These are phyloP conservation scores for Platismatia glauca DNA, from an alignment of 495 filamentous ascomycete species.

Conservation along the genomic window DNA sequence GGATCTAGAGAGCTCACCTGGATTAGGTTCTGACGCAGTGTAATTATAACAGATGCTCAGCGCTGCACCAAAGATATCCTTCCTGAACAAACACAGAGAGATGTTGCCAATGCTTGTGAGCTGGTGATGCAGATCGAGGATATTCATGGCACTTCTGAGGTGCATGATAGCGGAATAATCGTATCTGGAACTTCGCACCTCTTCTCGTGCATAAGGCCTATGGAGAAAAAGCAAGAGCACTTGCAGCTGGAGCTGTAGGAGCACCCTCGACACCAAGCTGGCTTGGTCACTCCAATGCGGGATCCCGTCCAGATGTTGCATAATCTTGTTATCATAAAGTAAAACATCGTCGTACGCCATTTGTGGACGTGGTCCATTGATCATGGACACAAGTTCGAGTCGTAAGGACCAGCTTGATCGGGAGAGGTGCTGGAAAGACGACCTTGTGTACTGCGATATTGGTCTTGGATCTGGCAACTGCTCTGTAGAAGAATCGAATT, in stretches of 20 bases:
- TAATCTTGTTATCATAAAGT: constrained; percentile 26
- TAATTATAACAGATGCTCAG: constrained; percentile 16
- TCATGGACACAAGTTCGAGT: constrained; percentile 26
- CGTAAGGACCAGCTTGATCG: constrained; percentile 23
- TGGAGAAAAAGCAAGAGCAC: constrained; percentile 30
- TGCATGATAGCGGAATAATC: constrained; percentile 11
- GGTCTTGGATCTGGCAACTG: constrained; percentile 31
- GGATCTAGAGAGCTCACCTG: not conserved
- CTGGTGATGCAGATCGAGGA: constrained; percentile 17
- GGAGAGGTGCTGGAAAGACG: constrained; percentile 31
- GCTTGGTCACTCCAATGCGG: constrained; percentile 20
- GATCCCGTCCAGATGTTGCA: constrained; percentile 23
- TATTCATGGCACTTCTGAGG: constrained; percentile 12
- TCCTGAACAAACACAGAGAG: constrained; percentile 10
- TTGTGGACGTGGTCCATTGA: constrained; percentile 25
- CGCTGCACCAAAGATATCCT: constrained; percentile 12
- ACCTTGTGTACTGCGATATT: constrained; percentile 32
- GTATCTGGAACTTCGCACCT: constrained; percentile 9
- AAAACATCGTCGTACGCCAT: constrained; percentile 26
- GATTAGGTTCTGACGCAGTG: not conserved
- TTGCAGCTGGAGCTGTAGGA: constrained; percentile 28
- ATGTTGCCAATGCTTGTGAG: constrained; percentile 10
- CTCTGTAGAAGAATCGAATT: constrained; percentile 32
- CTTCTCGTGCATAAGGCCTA: constrained; percentile 19
- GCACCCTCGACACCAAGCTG: constrained; percentile 15